Base-by-base conservation (phyloP, 441 rosid genomes). In the Dalechampia spathulata region DNA sequence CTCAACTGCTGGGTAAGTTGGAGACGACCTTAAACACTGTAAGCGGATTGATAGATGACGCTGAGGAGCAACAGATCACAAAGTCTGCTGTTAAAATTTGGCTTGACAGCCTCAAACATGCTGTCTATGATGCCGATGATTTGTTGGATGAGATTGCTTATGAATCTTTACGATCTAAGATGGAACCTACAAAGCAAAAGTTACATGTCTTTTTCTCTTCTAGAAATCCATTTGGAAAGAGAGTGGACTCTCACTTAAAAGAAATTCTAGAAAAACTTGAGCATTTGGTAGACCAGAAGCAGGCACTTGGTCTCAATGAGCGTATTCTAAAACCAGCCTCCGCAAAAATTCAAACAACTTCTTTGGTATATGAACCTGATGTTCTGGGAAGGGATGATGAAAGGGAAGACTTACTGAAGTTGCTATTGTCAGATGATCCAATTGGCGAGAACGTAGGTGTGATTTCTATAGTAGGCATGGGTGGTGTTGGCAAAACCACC, bases 211-310 rank as follows among this genome's bases (percentile, higher is more conserved):
- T 39, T 23, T 11, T 48, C 23, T 20, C 60, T 21, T 40, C 49
- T 28, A 8, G 20, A 1, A 41, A 22, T 36, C 41, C 36, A 17
- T 49, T 25, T 21, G 20, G 19, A 27, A 51, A 13, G 3, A 51
- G 14, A 17, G 5, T 64, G n/a, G 61, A 34, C 39, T 36, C 48
- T 0, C 21, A 32, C 9, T 34, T 34, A 34, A n/a, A 55, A 55
- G 16, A 14, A 0, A 32, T 61, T 22, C 32, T 49, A 12, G 64
- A n/a, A 39, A 64, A 36, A n/a, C 27, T 76, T 19, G 73, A 64
- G 48, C 26, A 36, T 40, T 41, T 70, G 5, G 61, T 43, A 22
- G 44, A 36, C 10, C 74, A 56, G 38, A 63, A 50, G 25, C 48
- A 26, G 2, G 37, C 12, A 13, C 55, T 72, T 17, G 40, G 66